A percentile compares a stretch with the other conserved stretches of the same genome.
These are phyloP conservation scores for Cercis canadensis DNA, from an alignment of 306 rosid genomes.

Conservation along the genomic window DNA sequence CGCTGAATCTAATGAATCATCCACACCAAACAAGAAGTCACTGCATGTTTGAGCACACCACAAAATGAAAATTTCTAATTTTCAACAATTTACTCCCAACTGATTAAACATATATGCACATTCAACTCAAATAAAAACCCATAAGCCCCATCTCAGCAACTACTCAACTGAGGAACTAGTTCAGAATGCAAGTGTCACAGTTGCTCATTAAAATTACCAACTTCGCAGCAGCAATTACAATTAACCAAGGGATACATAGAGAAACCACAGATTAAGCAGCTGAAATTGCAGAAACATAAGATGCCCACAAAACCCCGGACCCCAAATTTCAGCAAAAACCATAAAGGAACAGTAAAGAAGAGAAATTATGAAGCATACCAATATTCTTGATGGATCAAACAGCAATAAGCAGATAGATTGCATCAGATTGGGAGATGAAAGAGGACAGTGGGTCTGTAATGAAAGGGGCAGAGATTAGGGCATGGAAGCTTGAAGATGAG, in stretches of 20 bases:
- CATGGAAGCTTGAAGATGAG: conserved; percentile 56
- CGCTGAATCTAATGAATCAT: too few species aligned
- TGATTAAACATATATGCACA: conserved; percentile 53
- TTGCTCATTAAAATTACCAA: conserved; percentile 38
- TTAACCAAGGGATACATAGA: conserved; percentile 25
- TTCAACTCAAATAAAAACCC: conserved; percentile 50
- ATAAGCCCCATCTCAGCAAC: conserved; percentile 52
- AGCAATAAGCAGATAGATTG: conserved; percentile 39
- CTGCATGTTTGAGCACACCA: conserved; percentile 36
- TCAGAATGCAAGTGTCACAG: conserved; percentile 41
- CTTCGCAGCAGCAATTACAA: conserved; percentile 42
- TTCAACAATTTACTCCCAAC: conserved; percentile 38
- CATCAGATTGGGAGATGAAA: conserved; percentile 44
- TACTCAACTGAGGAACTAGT: conserved; percentile 34
- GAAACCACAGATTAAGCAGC: conserved; percentile 33
- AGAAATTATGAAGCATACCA: conserved; percentile 62
- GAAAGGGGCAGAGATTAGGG: conserved; percentile 63
- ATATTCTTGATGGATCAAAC: conserved; percentile 58
- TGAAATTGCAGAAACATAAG: conserved; percentile 45
- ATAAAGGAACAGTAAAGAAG: conserved; percentile 27
- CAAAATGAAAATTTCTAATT: conserved; percentile 36
- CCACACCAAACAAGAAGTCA: conserved; percentile 31
- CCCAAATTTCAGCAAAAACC: conserved; percentile 34
- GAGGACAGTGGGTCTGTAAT: conserved; percentile 33
- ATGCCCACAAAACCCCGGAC: conserved; percentile 42